Base-by-base conservation (phyloP, 1,284 basidiomycete genomes). In the Austroboletus niveus region DNA sequence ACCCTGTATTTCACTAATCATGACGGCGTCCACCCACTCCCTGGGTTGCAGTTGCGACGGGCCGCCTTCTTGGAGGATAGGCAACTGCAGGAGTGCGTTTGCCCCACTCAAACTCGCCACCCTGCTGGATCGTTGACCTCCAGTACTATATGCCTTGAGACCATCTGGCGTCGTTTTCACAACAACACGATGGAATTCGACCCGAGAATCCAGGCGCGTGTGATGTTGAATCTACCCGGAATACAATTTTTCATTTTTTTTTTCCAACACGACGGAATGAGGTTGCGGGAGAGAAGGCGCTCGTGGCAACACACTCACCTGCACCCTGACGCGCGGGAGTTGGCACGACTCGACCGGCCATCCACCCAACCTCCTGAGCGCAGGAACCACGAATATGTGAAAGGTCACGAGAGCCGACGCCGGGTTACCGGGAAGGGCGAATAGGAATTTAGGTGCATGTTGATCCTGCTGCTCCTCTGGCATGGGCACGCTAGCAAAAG, bases 381-480 rank as follows among this genome's bases (percentile, higher is more conserved):
- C 87, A 4, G 92, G 92, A 0, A 94, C 67, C 9, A 93, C 92
- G 63, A 94, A 94, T 7, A 94, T 66, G 63, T 92, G 81, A 69
- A 94, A 94, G 14, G 85, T 92, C 3, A 94, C 92, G n/a, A 94
- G 75, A 9, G 92, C 93, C 6, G 84, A 87, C 0, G 93, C 92
- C 0, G 93, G 93, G 64, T 94, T 94, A 1, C 92, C 93, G 0
- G 92, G 92, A 1, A 95, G 77, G 0, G 90, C 91, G 62, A 95
- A 94, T 5, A 93, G 62, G 5, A 85, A 81, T 57, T 84, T 87
- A 15, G 15, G 8, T 17, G 9, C 14, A 14, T 38, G 12, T 34
- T 62, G 57, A n/a, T 56, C 57, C 22, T 60, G 65, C 29, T 49
- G 43, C 31, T 57, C 52, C 57, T 69, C 44, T 32, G 60, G 38